Base-by-base conservation (phyloP, 495 filamentous ascomycete genomes). In the Talaromyces wortmannii region DNA sequence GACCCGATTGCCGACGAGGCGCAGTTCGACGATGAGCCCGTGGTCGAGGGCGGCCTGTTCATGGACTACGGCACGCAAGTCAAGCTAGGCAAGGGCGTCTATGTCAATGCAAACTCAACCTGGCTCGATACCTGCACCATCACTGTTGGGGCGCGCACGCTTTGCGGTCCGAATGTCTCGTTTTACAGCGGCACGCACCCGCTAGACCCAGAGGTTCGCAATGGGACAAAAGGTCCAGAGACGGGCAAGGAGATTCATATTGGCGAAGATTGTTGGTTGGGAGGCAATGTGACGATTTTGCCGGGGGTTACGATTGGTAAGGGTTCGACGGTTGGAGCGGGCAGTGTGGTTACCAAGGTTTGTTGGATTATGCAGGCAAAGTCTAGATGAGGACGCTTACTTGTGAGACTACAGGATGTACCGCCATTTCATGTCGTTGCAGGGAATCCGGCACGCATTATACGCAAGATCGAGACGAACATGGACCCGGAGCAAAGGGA, bases 191-290 rank as follows among this genome's bases (percentile, higher is more conserved):
- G 81, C 0, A 84, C 81, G 0, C 92, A 97, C 67, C 89, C 90
- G 0, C 70, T 90, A 3, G 86, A 92, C 58, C 89, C 89, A 2
- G 74, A 74, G 0, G 54, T 90, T 11, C 78, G 90, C 8, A 87
- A 92, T 62, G 90, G 91, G 0, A 83, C 78, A 2, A 64, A 79
- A 43, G 91, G 90, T 0, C 88, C 91, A 0, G 91, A 96, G 69
- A 61, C 70, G 23, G 91, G 91, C 0, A 83, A 79, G 53, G 85
- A 88, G 15, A 88, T 97, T 59, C 77, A 71, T 12, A 83, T 96
- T 55, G 90, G 85, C 0, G 88, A 95, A 61, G 92, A 96, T 66
- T 94, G 89, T 59, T 97, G 92, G 91, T 66, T 97, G 29, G 90
- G 88, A 0, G 91, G 91, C 0, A 86, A 86, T 64, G 89, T 87